phyloP scores from a whole-genome alignment of 1,139 yeast species.

The Meyerozyma elateridarum region DNA sequence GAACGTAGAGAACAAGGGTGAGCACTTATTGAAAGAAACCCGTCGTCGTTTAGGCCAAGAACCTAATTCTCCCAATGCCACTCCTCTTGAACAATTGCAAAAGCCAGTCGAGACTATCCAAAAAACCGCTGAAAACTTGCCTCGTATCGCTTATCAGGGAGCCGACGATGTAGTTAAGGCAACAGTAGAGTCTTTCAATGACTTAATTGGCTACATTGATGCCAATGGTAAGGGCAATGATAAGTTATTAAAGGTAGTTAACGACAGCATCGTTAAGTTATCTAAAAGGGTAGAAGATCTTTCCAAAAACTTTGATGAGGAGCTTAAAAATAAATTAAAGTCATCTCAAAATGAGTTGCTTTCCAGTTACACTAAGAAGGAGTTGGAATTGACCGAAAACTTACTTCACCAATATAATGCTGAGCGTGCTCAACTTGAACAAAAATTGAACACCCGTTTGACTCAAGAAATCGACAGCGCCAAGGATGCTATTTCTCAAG shows the following conservation, averaged over 20 bases:
- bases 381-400: constrained; percentile 46
- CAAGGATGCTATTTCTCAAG: constrained; percentile 60
- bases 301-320: constrained; percentile 40
- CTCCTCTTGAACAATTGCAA: constrained; percentile 46
- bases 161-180: constrained; percentile 44
- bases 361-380: constrained; percentile 52
- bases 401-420: constrained; percentile 43
- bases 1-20: constrained; percentile 32
- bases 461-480: constrained; percentile 65
- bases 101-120: constrained; percentile 37
- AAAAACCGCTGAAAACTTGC: constrained; percentile 30
- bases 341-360: constrained; percentile 47
- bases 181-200: constrained; percentile 49
- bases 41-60: constrained; percentile 25
- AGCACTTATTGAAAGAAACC: constrained; percentile 34
- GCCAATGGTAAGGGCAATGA: constrained; percentile 28
- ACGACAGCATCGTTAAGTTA: constrained; percentile 29
- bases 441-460: constrained; percentile 58
- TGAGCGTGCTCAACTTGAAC: constrained; percentile 61
- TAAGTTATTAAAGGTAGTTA: constrained; percentile 26
- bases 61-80: constrained; percentile 18
- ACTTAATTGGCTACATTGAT: constrained; percentile 48
- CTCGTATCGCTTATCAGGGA: constrained; percentile 26
- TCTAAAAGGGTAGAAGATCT: constrained; percentile 30
- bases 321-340: constrained; percentile 33